Percentiles rank a stretch among this genome's conserved stretches.
phyloP scores from a whole-genome alignment of 2,329 filamentous ascomycete genomes.

The Ascomycota sp. region DNA sequence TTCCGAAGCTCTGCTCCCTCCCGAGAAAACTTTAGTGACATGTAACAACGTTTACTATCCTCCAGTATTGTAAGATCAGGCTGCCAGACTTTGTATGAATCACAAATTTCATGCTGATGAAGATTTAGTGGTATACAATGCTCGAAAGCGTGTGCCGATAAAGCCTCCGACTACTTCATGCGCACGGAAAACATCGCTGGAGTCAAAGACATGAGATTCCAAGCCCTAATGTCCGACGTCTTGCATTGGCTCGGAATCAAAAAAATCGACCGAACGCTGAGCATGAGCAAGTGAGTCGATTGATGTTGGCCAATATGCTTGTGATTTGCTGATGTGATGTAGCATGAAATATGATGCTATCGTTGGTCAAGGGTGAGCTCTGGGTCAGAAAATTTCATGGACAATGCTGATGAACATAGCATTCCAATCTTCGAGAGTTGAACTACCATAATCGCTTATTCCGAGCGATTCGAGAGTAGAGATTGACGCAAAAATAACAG shows the following conservation, averaged over 20 bases:
- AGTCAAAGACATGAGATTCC: conserved; percentile 93
- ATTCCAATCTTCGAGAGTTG: conserved; percentile 81
- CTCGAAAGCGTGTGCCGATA: conserved; percentile 57
- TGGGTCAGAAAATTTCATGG: not conserved
- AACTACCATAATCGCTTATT: conserved; percentile 84
- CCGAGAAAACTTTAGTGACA: not conserved
- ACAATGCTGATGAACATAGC: conserved; percentile 13
- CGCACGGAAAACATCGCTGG: conserved; percentile 96
- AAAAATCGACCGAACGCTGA: conserved; percentile 96
- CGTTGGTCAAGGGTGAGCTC: conserved; percentile 48
- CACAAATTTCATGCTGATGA: not conserved
- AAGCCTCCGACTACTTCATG: conserved; percentile 84
- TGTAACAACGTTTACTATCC: not conserved
- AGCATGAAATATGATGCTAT: conserved; percentile 87
- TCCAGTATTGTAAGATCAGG: conserved; percentile 23
- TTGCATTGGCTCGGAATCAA: conserved; percentile 95
- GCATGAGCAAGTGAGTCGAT: conserved; percentile 72
- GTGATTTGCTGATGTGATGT: conserved; percentile 3
- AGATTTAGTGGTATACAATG: conserved; percentile 46
- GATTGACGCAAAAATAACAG: conserved; percentile 95
- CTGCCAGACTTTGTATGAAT: not conserved
- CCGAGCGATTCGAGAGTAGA: conserved; percentile 92
- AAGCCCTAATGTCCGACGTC: conserved; percentile 94
- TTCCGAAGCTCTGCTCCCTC: too few species aligned
- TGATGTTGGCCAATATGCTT: not conserved